Evolutionary conservation across 305 asterid genomes (phyloP), one percentile per base, ranked within the genome.

Genomic region (Fraxinus velutina): DNA sequence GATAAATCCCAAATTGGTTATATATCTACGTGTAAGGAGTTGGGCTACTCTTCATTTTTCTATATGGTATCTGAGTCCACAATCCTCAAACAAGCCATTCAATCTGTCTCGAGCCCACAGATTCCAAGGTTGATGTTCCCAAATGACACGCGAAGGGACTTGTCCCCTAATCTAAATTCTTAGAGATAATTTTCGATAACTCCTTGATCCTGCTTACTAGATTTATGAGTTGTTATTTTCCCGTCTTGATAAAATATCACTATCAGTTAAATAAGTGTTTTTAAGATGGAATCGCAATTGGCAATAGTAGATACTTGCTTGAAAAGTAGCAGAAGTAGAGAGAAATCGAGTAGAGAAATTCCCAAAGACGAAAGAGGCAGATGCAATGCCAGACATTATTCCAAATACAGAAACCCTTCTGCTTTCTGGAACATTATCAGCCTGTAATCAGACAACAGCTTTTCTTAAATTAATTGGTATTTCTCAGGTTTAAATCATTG

Each of bases 321-420:
- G 93, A 84, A 95, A 93, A 21, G 95, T 87, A 29, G 97, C 89
- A 7, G 97, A 83, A 62, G 95, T 86, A 77, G 97, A 89, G 27
- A 95, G 88, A 19, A 95, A 87, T 5, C 97, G 96, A 81, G 97
- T 85, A 5, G 94, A 90, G n/a, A 93, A 81, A 70, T 89, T 95
- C 19, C 99, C 98, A 17, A 92, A 91, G 30, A 95, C 98, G 68
- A 93, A 93, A 2, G 99, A 89, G 71, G 93, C 85, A 47, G 97
- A 95, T 10, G 88, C 85, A 78, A 95, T 79, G 50, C 98, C 99
- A 2, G 98, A 93, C 87, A 95, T 84, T 75, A 95, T 82, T 50
- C 97, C 97, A 64, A 95, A 92, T 1, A 90, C 88, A 1, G 97
- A 86, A 72, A 92, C 99, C 78, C 99, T 86, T 19, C 84, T 89